Evolutionary conservation across 1,284 basidiomycete genomes (phyloP), one percentile per base, ranked within the genome.

Genomic region (Takashimella koratensis): DNA sequence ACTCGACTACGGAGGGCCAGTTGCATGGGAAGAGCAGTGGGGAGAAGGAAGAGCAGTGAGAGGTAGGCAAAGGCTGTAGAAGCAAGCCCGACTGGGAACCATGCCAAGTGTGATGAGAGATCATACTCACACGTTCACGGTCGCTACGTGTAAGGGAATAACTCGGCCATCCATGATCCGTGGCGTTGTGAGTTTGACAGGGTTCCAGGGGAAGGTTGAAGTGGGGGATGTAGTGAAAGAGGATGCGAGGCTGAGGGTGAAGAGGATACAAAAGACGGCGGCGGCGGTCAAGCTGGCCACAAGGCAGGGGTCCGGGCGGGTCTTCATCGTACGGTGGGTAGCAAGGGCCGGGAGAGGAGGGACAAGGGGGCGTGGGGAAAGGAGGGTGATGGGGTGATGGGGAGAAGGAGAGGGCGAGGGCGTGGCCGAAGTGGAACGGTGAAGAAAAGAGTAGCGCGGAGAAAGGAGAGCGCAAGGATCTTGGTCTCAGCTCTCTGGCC

Each of bases 71-170:
- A n/a, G n/a, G n/a, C n/a, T n/a, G n/a, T n/a, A n/a, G n/a, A n/a
- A n/a, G n/a, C n/a, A n/a, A n/a, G n/a, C n/a, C n/a, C n/a, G n/a
- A n/a, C n/a, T n/a, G n/a, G 13, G 21, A 5, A 16, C 12, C n/a
- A 46, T 25, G 26, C 26, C 16, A 27, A 23, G 26, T 21, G n/a
- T 12, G 36, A 5, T 22, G 13, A 23, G 21, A 24, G 16, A 20
- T 13, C 6, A 11, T 10, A 59, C 70, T 59, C 45, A 74, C 73
- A 73, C 64, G 57, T 75, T 75, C 8, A 70, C 57, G 2, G 71
- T 71, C 23, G 67, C 70, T 13, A 74, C 59, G 49, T 59, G 57
- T 52, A 67, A 62, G 25, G 49, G 36, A 1, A 41, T 6, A 8
- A 16, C 16, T 36, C 10, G 16, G 16, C 30, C 16, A 8, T 36